These are phyloP conservation scores for Backusella mclennaniae DNA, from an alignment of 192 early-diverging fungal species.

Conservation along the genomic window DNA sequence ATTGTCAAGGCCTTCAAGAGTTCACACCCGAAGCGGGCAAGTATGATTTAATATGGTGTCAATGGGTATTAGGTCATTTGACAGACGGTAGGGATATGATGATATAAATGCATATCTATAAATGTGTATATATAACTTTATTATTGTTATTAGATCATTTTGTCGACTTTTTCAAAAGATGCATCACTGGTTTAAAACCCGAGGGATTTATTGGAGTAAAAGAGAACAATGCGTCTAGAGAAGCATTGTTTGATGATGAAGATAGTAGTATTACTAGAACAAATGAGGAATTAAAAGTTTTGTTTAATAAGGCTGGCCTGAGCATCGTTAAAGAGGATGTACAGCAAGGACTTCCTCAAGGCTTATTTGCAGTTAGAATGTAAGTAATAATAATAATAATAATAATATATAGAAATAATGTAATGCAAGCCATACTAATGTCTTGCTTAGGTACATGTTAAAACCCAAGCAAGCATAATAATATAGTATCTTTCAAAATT, in stretches of 20 bases:
- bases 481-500: background rate
- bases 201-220: constrained; percentile 85
- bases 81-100: constrained; percentile 65
- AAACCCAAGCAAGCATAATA: constrained; percentile 7
- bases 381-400: constrained; percentile 36
- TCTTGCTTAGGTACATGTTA: constrained; percentile 18
- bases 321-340: constrained; percentile 56
- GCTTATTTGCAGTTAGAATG: constrained; percentile 71
- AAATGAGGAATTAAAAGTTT: constrained; percentile 51
- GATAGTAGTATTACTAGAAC: constrained; percentile 84
- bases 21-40: constrained; percentile 64
- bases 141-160: constrained; percentile 63
- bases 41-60: constrained; percentile 97
- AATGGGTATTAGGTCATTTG: constrained; percentile 95
- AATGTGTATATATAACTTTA: background rate
- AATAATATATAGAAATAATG: background rate
- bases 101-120: background rate
- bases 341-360: constrained; percentile 69
- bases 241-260: constrained; percentile 72
- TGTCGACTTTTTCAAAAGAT: constrained; percentile 77
- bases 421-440: background rate
- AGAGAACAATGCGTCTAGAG: constrained; percentile 75
- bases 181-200: constrained; percentile 63
- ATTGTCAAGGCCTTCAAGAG: constrained; percentile 78
- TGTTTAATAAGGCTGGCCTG: constrained; percentile 65